Evolutionary conservation across 192 early-diverging fungal species (phyloP), one percentile per base, ranked within the genome.

Genomic region (Globomyces pollinis-pini): DNA sequence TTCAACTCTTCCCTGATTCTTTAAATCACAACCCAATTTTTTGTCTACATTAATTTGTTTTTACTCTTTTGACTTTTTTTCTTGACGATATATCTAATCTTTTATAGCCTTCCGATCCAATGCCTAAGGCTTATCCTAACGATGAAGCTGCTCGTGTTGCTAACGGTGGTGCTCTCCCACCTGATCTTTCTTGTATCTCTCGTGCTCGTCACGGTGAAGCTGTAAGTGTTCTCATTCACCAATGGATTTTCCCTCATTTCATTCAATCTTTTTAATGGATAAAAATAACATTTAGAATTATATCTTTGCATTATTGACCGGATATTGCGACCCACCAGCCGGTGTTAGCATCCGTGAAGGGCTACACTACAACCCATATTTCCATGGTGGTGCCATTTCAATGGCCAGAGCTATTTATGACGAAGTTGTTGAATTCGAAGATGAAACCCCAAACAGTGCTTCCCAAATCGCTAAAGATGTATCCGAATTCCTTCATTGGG

Each of bases 381-480:
- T 98, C 89, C 95, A 91, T 16, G 93, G 95, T 42, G 93, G 93
- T 63, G 88, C 93, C 50, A 98, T 98, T 71, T 82, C 83, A 52
- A 98, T 98, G 93, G 95, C 92, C 31, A 87, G 89, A 62, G 77
- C 87, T 53, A 71, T 98, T 45, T 98, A 86, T 74, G 95, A 98
- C 60, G 95, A 88, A 49, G 76, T 91, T 20, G 87, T 94, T 20
- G 93, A 98, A 63, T 98, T 88, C 65, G 93, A 98, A 50, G 95
- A 98, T 67, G 95, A 90, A 35, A 95, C 93, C 20, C 91, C 91
- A 59, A 91, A 91, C 68, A 94, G 89, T 13, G 86, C 92, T 28
- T 90, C 90, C 38, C 93, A 98, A 79, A 88, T 98, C 66, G 86
- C 93, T 62, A 98, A 94, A 85, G 95, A 98, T 74, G 93, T 98